Evolutionary conservation across 2,329 filamentous ascomycete genomes (phyloP), one percentile per base, ranked within the genome.

Genomic region (Dothideomycetes sp.): DNA sequence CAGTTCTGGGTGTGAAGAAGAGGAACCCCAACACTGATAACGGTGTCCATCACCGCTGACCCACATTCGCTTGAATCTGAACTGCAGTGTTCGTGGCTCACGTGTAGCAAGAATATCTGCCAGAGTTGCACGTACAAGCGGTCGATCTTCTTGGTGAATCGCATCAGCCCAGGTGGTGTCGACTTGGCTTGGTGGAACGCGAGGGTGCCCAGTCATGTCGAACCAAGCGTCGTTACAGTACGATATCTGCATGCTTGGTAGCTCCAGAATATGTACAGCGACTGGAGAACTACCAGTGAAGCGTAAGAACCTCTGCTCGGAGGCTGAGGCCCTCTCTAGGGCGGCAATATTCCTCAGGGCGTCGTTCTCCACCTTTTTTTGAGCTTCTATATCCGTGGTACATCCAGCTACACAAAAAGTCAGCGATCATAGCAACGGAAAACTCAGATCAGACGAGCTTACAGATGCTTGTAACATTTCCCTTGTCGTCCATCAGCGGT

Each of bases 161-260:
- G 15, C 37, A 25, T 69, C 63, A 42, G 63, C 70, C 45, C 64
- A 71, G 4, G 61, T 59, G 3, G 64, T 30, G 70, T 71, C 38
- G 1, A 70, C 47, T 3, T 65, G 53, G 4, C 64, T 65, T 25
- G 66, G 62, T 0, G 60, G 57, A 24, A 22, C 36, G 15, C 13
- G n/a, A 24, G 32, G 12, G 15, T 11, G 31, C 34, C 27, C 32
- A 5, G 31, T 12, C 23, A 41, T 35, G 7, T 40, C 36, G 11
- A 45, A 30, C 20, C 30, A 33, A 9, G 37, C 36, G 22, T 17
- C 20, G 24, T 41, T 35, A 17, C 33, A 34, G 16, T 28, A 44
- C 5, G 27, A 13, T 22, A 33, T 42, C 11, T 40, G 43, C 28
- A 38, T 29, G 12, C 31, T 30, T 4, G 45, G 43, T n/a, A 37